phyloP scores from a whole-genome alignment of 2,329 filamentous ascomycete genomes.

The Colletotrichum salicis region DNA sequence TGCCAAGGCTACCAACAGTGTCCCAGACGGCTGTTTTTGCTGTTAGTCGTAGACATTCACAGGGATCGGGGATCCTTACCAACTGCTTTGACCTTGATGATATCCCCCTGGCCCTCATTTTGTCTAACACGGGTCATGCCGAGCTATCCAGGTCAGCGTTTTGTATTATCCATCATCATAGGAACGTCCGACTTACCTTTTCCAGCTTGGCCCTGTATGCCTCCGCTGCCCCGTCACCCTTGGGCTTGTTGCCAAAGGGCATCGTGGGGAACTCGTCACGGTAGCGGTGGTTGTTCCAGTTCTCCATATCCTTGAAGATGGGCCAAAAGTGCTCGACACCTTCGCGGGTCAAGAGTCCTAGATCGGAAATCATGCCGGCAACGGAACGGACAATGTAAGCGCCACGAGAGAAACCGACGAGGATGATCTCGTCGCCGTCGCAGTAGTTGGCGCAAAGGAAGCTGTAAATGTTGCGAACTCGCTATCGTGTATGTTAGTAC shows the following conservation, averaged over 20 bases:
- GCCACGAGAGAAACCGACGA: conserved; percentile 68
- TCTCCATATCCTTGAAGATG: conserved; percentile 67
- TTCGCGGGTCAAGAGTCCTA: conserved; percentile 63
- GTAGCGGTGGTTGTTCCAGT: conserved; percentile 59
- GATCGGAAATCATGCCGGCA: conserved; percentile 60
- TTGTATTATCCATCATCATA: neutral
- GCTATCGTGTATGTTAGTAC: conserved; percentile 46
- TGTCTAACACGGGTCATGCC: conserved; percentile 55
- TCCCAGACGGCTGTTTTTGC: conserved; percentile 50
- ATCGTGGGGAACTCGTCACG: conserved; percentile 57
- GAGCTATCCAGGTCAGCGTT: neutral
- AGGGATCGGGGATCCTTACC: conserved; percentile 39
- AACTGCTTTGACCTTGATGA: conserved; percentile 60
- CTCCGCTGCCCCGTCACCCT: conserved; percentile 52
- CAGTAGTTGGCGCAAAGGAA: conserved; percentile 72
- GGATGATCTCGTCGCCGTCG: conserved; percentile 66
- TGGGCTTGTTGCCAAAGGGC: conserved; percentile 62
- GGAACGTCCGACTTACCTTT: conserved; percentile 44
- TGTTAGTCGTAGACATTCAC: conserved; percentile 36
- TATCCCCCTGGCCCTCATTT: conserved; percentile 46
- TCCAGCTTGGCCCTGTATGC: conserved; percentile 57
- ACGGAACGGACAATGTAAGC: conserved; percentile 69
- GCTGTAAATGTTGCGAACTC: conserved; percentile 69
- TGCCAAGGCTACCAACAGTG: conserved; percentile 55
- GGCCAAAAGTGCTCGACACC: conserved; percentile 66